Evolutionary conservation across 495 filamentous ascomycete genomes (phyloP).

Genomic region (Thermochaetoides thermophila): DNA sequence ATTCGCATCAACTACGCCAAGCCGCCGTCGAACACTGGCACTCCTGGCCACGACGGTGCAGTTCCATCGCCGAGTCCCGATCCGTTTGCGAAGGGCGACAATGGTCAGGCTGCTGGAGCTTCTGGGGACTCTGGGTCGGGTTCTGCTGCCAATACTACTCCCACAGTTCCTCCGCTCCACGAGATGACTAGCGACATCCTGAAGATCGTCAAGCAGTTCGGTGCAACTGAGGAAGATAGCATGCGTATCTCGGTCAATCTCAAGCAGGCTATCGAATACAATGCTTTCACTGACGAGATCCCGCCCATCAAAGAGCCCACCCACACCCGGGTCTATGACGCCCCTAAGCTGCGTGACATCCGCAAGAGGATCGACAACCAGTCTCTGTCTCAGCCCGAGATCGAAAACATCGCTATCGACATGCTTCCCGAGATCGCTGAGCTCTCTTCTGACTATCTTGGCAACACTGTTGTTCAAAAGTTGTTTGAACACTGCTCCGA

Average conservation of each 20-base stretch:
- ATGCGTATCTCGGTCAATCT: slow-evolving; percentile 58
- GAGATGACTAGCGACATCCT: slow-evolving; percentile 73
- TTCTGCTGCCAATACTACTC: slow-evolving; percentile 28
- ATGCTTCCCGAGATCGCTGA: slow-evolving; percentile 97
- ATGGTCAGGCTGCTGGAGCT: slow-evolving; percentile 21
- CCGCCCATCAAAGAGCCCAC: slow-evolving; percentile 78
- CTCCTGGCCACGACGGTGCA: slow-evolving; percentile 65
- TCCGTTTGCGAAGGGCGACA: slow-evolving; percentile 46
- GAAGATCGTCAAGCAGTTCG: slow-evolving; percentile 78
- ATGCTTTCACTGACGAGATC: slow-evolving; percentile 65
- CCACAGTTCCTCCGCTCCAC: slow-evolving; percentile 52
- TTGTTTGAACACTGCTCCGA: slow-evolving; percentile 94
- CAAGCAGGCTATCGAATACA: slow-evolving; percentile 58
- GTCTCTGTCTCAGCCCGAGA: slow-evolving; percentile 66
- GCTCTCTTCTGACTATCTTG: slow-evolving; percentile 85
- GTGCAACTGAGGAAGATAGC: slow-evolving; percentile 67
- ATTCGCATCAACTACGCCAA: slow-evolving; percentile 95
- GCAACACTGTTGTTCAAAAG: slow-evolving; percentile 99
- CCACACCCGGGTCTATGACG: slow-evolving; percentile 84
- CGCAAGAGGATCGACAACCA: slow-evolving; percentile 95
- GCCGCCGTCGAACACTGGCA: slow-evolving; percentile 73
- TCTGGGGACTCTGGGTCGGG: slow-evolving; percentile 31
- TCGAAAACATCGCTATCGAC: slow-evolving; percentile 76
- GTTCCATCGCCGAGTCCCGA: slow-evolving; percentile 95
- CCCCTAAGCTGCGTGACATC: slow-evolving; percentile 88